Evolutionary conservation across 352 stramenopile genomes (phyloP).

Genomic region (Pythium oligandrum): DNA sequence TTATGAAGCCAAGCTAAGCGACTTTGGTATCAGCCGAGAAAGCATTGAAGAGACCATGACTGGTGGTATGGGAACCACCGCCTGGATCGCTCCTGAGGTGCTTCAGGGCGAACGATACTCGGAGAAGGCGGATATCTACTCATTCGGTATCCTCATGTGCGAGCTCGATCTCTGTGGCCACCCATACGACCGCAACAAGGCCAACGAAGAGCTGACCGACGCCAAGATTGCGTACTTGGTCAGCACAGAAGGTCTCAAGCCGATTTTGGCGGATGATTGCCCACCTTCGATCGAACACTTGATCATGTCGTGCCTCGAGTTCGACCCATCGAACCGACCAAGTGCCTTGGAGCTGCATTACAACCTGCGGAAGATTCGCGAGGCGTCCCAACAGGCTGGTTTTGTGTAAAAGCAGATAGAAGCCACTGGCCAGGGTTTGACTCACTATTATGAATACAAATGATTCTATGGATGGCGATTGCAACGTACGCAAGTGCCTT

Average conservation of each 20-base stretch:
- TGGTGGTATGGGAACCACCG: slow-evolving; percentile 44
- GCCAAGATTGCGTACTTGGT: slow-evolving; percentile 8
- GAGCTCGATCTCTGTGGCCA: slow-evolving; percentile 45
- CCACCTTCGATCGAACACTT: background rate
- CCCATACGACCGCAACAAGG: slow-evolving; percentile 20
- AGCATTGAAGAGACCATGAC: slow-evolving; percentile 26
- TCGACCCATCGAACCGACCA: background rate
- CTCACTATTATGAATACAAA: too few relatives aligned
- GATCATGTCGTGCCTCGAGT: slow-evolving; percentile 1
- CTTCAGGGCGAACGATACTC: slow-evolving; percentile 42
- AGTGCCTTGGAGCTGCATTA: slow-evolving; percentile 2
- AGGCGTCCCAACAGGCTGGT: too few relatives aligned
- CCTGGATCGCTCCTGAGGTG: slow-evolving; percentile 54
- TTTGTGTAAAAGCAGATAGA: too few relatives aligned
- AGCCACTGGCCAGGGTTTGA: too few relatives aligned
- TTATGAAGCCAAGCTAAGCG: slow-evolving; percentile 20
- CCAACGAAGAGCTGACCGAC: slow-evolving; percentile 8
- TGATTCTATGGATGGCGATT: too few relatives aligned
- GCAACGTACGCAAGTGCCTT: too few relatives aligned
- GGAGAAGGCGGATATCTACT: slow-evolving; percentile 51
- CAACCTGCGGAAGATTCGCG: background rate
- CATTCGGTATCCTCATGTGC: slow-evolving; percentile 45
- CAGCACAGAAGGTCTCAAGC: background rate
- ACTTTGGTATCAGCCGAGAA: slow-evolving; percentile 33
- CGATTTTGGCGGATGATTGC: slow-evolving; percentile 7